Evolutionary conservation across 805 yeast genomes (phyloP).

Genomic region (Candida sonorensis): DNA sequence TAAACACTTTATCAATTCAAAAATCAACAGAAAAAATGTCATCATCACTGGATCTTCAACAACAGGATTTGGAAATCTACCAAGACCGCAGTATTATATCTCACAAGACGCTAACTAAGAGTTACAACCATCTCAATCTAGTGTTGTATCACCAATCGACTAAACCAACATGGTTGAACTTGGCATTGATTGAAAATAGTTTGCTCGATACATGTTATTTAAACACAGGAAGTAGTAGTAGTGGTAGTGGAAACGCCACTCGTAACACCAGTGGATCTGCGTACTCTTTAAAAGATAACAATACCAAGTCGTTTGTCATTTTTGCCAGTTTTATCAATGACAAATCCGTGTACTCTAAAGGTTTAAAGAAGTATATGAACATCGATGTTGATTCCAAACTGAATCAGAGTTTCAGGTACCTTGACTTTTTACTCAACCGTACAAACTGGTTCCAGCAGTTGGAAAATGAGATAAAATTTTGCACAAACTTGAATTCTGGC

Average conservation of each 20-base stretch:
- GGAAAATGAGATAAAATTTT: slow-evolving; percentile 5
- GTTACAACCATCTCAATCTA: slow-evolving; percentile 23
- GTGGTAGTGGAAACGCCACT: slow-evolving; percentile 15
- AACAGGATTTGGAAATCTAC: slow-evolving; percentile 52
- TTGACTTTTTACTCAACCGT: slow-evolving; percentile 33
- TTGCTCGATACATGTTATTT: slow-evolving; percentile 39
- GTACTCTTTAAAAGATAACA: neutral
- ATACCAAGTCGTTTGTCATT: slow-evolving; percentile 28
- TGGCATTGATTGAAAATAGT: slow-evolving; percentile 46
- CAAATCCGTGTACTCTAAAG: slow-evolving; percentile 23
- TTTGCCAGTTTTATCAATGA: slow-evolving; percentile 27
- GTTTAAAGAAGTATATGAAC: slow-evolving; percentile 29
- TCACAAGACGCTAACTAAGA: slow-evolving; percentile 14
- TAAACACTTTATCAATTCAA: too few species aligned
- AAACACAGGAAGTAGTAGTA: slow-evolving; percentile 28
- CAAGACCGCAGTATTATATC: slow-evolving; percentile 42
- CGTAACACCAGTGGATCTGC: slow-evolving; percentile 16
- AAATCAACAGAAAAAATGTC: slow-evolving; percentile 12
- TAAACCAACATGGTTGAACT: slow-evolving; percentile 57
- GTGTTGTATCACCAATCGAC: slow-evolving; percentile 44
- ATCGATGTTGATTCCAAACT: slow-evolving; percentile 29
- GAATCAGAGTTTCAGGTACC: slow-evolving; percentile 28
- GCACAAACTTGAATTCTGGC: too few species aligned
- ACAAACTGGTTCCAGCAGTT: slow-evolving; percentile 23
- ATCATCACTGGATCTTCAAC: slow-evolving; percentile 31